Evolutionary conservation across 176 grass and related monocot species (phyloP).

Genomic region (Paspalum notatum): DNA sequence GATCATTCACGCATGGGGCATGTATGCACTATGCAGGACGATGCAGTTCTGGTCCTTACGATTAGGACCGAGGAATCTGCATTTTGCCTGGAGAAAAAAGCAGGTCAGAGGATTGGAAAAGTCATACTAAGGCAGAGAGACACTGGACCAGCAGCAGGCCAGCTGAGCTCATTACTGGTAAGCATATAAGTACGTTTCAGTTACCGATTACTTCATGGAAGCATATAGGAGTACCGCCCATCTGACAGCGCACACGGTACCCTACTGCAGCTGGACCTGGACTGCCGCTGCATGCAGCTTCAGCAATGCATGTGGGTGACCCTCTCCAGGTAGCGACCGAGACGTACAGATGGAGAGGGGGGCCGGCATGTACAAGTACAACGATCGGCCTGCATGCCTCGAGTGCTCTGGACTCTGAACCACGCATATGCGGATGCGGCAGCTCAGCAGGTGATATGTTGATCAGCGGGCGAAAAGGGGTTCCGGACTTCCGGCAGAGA

Average conservation of each 20-base stretch:
- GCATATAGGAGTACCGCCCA: not conserved
- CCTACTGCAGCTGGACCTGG: not conserved
- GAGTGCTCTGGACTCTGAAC: not conserved
- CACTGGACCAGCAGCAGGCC: not conserved
- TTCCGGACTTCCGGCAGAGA: too few species aligned
- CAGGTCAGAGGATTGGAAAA: not conserved
- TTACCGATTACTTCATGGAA: conserved; percentile 33
- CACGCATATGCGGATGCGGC: not conserved
- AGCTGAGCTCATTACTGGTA: too few species aligned
- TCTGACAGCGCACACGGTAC: not conserved
- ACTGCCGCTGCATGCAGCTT: not conserved
- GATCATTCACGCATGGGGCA: not conserved
- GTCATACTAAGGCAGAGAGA: conserved; percentile 10
- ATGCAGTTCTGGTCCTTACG: not conserved
- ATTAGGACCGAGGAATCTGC: conserved; percentile 19
- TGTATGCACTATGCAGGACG: not conserved
- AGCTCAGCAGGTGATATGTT: not conserved
- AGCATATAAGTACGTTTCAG: not conserved
- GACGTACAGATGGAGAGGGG: not conserved
- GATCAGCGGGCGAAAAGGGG: not conserved
- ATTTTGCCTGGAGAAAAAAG: conserved; percentile 21
- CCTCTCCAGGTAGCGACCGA: not conserved
- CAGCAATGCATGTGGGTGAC: not conserved
- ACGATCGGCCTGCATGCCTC: not conserved
- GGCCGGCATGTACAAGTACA: too few species aligned